Percentiles rank a stretch among this genome's conserved stretches.
These are phyloP conservation scores for Incumbomyces delicatus DNA, from an alignment of 2,329 filamentous ascomycete species.

Conservation along the genomic window DNA sequence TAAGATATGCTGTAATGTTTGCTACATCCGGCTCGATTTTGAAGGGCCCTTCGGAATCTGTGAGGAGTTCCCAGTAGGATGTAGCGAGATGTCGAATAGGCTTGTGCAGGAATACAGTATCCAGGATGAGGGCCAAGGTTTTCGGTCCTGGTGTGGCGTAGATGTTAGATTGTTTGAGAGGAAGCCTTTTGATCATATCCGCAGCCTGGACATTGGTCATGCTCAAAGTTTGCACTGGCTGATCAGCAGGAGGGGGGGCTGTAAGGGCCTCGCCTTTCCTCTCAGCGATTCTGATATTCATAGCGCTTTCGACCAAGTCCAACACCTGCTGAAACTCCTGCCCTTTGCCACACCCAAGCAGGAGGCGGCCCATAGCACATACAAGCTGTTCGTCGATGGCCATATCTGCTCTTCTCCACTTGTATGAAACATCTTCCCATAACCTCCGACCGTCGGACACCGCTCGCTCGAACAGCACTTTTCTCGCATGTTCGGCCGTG, in stretches of 20 bases:
- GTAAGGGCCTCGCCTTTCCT: neutral
- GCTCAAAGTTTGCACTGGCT: neutral
- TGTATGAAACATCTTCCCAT: conserved; percentile 70
- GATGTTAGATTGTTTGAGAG: conserved; percentile 8
- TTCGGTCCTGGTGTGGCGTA: conserved; percentile 43
- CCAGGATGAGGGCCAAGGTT: conserved; percentile 59
- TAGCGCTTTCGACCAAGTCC: conserved; percentile 68
- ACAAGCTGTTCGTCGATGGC: conserved; percentile 69
- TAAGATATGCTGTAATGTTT: conserved; percentile 61
- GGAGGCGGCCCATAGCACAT: conserved; percentile 66
- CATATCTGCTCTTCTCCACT: conserved; percentile 63
- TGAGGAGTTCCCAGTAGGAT: conserved; percentile 69
- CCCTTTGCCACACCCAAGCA: conserved; percentile 54
- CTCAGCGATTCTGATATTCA: conserved; percentile 46
- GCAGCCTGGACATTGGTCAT: neutral
- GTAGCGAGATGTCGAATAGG: conserved; percentile 50
- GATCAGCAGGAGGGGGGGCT: neutral
- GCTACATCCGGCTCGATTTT: conserved; percentile 60
- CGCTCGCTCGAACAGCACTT: conserved; percentile 26
- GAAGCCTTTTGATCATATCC: neutral
- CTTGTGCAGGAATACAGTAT: conserved; percentile 51
- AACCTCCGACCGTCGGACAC: conserved; percentile 61
- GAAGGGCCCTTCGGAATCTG: conserved; percentile 37
- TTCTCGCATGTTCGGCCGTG: conserved; percentile 20
- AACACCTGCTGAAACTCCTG: conserved; percentile 63